Base-by-base conservation (phyloP, 306 rosid genomes). In the Trifolium fragiferum region DNA sequence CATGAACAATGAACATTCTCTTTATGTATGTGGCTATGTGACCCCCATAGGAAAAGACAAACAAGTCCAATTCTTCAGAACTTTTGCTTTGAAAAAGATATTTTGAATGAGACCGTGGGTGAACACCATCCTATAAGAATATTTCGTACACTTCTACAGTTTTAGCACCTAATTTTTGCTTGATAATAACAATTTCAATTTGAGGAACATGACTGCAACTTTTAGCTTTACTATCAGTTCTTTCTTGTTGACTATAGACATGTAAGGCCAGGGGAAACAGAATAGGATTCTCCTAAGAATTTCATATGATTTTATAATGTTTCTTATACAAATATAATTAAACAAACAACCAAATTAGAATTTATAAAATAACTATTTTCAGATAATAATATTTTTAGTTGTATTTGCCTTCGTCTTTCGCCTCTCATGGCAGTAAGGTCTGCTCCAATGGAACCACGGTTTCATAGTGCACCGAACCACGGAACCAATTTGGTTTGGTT, bases 21-120 rank as follows among this genome's bases (percentile, higher is more conserved):
- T 53, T 53, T 53, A 53, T 53, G 60, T 53, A 53, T 53, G 60
- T 53, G 30, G 6, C 60, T 53, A 53, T 53, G 60, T 53, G 30
- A 6, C 60, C 14, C 30, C 60, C 10, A 19, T 37, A 53, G 60
- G 14, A 53, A 19, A 9, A 53, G 25, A 10, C 50, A 15, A 44
- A 44, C n/a, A 44, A 44, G 50, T 44, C 50, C n/a, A 53, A 18
- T 53, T 27, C 19, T 18, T n/a, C 4, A 15, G 9, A n/a, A 4
- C 59, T 19, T 53, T 18, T 53, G 59, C 59, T 53, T 21, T 4
- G 27, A 18, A 53, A 53, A 53, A 53, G 27, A 19, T 53, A 37
- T 37, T 37, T 8, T 37, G 10, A 37, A 37, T 8, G 2, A 37
- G 10, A 37, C 10, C 8, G 40, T 37, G 50, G 13, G 14, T 41